Conservation (phyloP, 2,329 filamentous ascomycete genomes). For the Sporothrix pseudoabietina region DNA sequence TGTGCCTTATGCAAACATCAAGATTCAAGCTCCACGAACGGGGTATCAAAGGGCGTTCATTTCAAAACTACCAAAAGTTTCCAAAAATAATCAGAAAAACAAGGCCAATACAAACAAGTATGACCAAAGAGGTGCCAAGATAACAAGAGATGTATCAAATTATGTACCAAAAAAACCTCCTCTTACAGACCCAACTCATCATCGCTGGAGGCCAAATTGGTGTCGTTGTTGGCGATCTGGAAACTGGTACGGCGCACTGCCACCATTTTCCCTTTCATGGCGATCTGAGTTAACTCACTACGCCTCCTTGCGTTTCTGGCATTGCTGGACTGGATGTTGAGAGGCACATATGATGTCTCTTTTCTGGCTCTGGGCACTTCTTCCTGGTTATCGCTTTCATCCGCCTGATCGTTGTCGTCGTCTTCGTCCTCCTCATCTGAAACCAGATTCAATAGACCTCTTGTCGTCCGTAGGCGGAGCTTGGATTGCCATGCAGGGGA, state of each 20-base stretch:
- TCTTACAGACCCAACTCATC: constrained; percentile 35
- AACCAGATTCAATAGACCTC: constrained; percentile 28
- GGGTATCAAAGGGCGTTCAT: background rate
- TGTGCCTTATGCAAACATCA: background rate
- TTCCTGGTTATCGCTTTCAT: background rate
- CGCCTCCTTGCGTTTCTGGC: background rate
- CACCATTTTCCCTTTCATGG: background rate
- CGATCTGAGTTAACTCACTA: no score
- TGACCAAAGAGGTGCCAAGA: constrained; percentile 6
- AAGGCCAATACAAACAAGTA: background rate
- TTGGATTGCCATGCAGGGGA: background rate
- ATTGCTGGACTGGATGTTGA: background rate
- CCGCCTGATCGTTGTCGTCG: background rate
- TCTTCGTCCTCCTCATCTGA: constrained; percentile 30
- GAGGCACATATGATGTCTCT: background rate
- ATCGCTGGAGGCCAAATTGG: constrained; percentile 28
- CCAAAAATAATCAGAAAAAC: background rate
- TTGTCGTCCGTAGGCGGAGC: background rate
- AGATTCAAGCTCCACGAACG: background rate
- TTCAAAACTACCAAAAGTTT: background rate
- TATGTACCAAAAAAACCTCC: background rate
- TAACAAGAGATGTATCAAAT: constrained; percentile 14
- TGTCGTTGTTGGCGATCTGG: background rate
- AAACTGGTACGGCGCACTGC: background rate
- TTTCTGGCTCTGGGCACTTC: background rate